Evolutionary conservation across 139 green algal species (phyloP), one percentile per base, ranked within the genome.

Genomic region (Haematococcus sp.): DNA sequence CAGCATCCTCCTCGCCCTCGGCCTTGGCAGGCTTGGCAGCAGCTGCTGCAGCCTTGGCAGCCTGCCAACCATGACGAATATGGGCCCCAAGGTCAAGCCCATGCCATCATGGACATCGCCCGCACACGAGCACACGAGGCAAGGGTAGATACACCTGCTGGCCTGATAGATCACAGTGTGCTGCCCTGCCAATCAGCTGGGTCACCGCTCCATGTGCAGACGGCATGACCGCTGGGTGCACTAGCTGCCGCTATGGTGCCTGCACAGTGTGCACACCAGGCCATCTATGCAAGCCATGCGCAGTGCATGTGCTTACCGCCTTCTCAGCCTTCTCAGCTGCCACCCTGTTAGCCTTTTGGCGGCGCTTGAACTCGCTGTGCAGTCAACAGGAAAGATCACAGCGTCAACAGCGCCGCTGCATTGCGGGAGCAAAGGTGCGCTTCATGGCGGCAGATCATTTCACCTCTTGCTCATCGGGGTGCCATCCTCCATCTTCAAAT

Each of bases 281-380:
- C 54, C 54, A 27, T 19, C 54, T 9, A 61, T 61, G 70, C 35
- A 28, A 27, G 65, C 16, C 40, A 49, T 49, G 40, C 40, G 11
- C 7, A 11, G 40, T 11, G 40, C 40, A 49, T 49, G 22, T 63
- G 70, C 80, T 74, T 61, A 93, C 92, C 84, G 93, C 88, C 84
- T 96, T 97, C 78, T 96, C 88, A 15, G 84, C 91, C 71, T 84
- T 85, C 80, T 95, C 85, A 70, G 91, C 91, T 27, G 88, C 90
- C 51, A 93, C 85, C 22, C 85, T 58, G 13, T 84, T 83, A 13
- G 85, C 83, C 86, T 97, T 97, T 71, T 94, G 84, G 2, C 91
- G 82, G 60, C 87, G 88, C 89, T 97, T 97, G 88, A 92, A 97
- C 83, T 97, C 91, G 60, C 92, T 97, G 86, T 81, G 74, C 1